These are phyloP conservation scores for Oxytropis ochrocephala DNA, from an alignment of 306 rosid genomes.

Conservation along the genomic window DNA sequence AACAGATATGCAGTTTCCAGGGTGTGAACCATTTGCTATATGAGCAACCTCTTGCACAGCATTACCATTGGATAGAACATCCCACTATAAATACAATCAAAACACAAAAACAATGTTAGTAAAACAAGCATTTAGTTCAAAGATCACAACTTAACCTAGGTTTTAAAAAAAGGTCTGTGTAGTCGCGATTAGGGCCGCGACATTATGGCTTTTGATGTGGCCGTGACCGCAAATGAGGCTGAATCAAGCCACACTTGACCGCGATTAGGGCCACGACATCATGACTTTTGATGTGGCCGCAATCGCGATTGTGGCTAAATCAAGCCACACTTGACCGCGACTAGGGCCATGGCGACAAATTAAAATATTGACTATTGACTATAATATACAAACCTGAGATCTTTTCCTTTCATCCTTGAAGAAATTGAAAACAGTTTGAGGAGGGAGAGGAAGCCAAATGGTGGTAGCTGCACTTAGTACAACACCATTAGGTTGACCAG, in stretches of 20 bases:
- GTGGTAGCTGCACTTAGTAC: conserved; percentile 92
- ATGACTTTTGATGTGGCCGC: too few relatives aligned
- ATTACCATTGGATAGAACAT: conserved; percentile 84
- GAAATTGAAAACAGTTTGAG: conserved; percentile 79
- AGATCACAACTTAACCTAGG: background rate
- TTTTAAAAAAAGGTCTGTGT: background rate
- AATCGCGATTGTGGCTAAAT: too few relatives aligned
- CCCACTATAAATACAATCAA: conserved; percentile 53
- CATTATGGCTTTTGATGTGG: too few relatives aligned
- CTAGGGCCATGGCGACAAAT: too few relatives aligned
- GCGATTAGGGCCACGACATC: too few relatives aligned
- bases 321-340: too few relatives aligned
- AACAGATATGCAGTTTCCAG: conserved; percentile 88
- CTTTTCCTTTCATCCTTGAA: conserved; percentile 89
- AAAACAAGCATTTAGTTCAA: background rate
- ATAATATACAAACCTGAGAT: conserved; percentile 52
- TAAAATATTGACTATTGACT: background rate
- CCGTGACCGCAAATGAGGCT: too few relatives aligned
- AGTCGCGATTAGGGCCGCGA: too few relatives aligned
- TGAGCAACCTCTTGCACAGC: conserved; percentile 91
- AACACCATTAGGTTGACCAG: conserved; percentile 85
- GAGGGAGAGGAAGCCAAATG: conserved; percentile 82
- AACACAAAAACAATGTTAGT: background rate
- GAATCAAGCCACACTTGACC: too few relatives aligned
- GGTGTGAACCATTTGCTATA: conserved; percentile 86